Conservation (phyloP, 2,329 filamentous ascomycete genomes). For the Claviceps arundinis region DNA sequence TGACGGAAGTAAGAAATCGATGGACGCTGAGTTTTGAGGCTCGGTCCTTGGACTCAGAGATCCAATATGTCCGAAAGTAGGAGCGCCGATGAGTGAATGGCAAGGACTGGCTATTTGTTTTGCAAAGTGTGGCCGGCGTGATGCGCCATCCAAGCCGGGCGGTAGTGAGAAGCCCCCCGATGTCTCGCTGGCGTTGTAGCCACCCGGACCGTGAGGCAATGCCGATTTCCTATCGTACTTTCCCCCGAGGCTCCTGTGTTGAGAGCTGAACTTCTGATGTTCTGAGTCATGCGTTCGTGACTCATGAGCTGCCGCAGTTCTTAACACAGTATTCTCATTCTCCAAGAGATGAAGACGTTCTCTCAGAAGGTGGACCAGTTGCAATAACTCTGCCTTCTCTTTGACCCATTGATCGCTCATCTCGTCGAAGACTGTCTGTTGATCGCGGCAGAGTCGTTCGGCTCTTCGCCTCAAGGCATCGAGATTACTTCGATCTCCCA, state of each 20-base stretch:
- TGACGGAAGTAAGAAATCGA: constrained; percentile 21
- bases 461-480: constrained; percentile 39
- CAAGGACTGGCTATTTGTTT: constrained; percentile 17
- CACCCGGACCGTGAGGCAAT: constrained; percentile 10
- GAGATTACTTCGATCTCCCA: constrained; percentile 31
- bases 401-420: constrained; percentile 32
- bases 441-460: constrained; percentile 42
- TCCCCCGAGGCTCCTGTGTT: constrained; percentile 13
- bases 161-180: constrained; percentile 16
- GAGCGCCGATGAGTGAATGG: constrained; percentile 20
- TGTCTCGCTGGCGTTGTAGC: constrained; percentile 9
- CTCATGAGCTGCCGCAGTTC: constrained; percentile 16
- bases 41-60: constrained; percentile 33
- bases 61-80: constrained; percentile 23
- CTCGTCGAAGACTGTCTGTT: constrained; percentile 39
- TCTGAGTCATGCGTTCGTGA: constrained; percentile 16
- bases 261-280: constrained; percentile 17
- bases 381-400: constrained; percentile 28
- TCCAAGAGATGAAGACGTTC: constrained; percentile 24
- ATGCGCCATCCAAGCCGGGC: constrained; percentile 20
- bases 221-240: constrained; percentile 7
- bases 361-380: constrained; percentile 28
- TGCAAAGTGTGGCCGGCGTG: constrained; percentile 20
- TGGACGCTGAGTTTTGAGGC: constrained; percentile 19
- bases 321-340: constrained; percentile 23